Evolutionary conservation across 257 asterid genomes (phyloP), one percentile per base, ranked within the genome.

Genomic region (Ehretia macrophylla): DNA sequence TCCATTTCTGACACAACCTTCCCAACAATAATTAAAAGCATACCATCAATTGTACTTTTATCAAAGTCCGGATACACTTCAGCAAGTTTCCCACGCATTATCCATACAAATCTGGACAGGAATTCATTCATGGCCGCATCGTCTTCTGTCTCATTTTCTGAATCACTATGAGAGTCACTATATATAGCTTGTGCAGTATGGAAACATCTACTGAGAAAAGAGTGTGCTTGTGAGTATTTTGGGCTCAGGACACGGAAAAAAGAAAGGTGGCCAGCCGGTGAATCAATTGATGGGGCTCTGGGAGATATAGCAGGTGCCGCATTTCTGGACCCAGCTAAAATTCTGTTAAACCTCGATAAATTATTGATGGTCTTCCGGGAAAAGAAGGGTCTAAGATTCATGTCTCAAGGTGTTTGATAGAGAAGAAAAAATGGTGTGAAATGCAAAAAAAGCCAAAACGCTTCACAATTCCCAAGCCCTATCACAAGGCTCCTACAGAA

Each of bases 91-190:
- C 88, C 83, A 17, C 97, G 83, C 97, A 92, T 88, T 51, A 80
- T 72, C 95, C 99, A 88, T 47, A 79, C 91, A 58, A 92, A 88
- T 62, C 97, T 74, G 19, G 96, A 88, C 62, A 92, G 73, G 76
- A 86, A 92, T 65, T 88, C 97, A 20, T 77, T 84, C 81, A 77
- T 72, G 37, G 81, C 18, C 16, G 82, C 79, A 54, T 80, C 88
- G 38, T 68, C 72, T 57, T 85, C 86, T 0, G 83, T 65, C 45
- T 76, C 86, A 4, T 59, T 18, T 10, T 59, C 84, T 17, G 72
- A 39, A 52, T 63, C 67, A 58, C 65, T 68, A 8, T 55, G 32
- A 0, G 62, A 56, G 10, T 69, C 77, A 18, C 63, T 73, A 32
- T 59, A 10, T 18, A 32, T 38, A 51, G 58, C 58, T 53, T 69